Conservation (phyloP, 768 basidiomycete genomes). For the Collybia sordida region DNA sequence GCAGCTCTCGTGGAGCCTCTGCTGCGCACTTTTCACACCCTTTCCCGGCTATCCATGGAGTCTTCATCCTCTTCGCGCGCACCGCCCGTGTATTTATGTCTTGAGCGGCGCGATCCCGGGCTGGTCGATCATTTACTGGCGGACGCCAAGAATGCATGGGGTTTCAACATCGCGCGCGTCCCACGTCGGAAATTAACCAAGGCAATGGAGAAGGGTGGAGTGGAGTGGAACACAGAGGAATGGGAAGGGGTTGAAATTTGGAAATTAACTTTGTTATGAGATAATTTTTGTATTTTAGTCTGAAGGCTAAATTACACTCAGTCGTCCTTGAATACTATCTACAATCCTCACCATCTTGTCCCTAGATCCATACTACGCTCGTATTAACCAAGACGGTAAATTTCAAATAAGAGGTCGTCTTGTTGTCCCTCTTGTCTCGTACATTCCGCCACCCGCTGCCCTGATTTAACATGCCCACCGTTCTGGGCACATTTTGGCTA, state of each 20-base stretch:
- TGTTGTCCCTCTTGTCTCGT: no score
- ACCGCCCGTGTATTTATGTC: slow-evolving; percentile 59
- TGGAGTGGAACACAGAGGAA: slow-evolving; percentile 63
- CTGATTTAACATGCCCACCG: no score
- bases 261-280: slow-evolving; percentile 42
- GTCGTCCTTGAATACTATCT: no score
- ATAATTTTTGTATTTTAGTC: not conserved
- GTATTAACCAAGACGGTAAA: no score
- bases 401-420: no score
- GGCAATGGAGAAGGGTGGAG: slow-evolving; percentile 55
- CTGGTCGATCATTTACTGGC: slow-evolving; percentile 60
- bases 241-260: slow-evolving; percentile 87
- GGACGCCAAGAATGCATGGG: slow-evolving; percentile 54
- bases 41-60: slow-evolving; percentile 40
- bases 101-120: slow-evolving; percentile 76
- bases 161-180: slow-evolving; percentile 59
- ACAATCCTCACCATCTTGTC: no score
- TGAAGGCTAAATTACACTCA: no score
- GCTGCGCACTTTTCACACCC: slow-evolving; percentile 59
- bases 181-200: slow-evolving; percentile 58
- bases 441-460: no score
- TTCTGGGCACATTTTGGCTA: no score
- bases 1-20: slow-evolving; percentile 64
- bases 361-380: no score
- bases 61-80: slow-evolving; percentile 24